Conservation (phyloP, 1,284 basidiomycete species). For the Irpex rosettiformis region DNA sequence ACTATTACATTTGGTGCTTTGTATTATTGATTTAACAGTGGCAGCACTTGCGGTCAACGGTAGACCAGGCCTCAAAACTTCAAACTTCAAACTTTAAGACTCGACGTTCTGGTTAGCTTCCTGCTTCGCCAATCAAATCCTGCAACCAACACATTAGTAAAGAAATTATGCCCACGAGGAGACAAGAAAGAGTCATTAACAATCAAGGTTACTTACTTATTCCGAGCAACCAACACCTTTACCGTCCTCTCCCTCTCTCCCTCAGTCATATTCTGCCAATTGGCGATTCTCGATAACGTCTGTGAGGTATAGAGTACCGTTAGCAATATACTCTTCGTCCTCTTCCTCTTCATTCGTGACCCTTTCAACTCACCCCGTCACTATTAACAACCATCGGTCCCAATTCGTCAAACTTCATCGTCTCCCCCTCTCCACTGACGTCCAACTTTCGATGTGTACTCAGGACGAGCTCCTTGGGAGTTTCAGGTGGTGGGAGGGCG, state of each 20-base stretch:
- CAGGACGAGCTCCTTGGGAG: not conserved
- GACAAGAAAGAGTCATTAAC: not conserved
- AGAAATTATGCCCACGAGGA: too few relatives aligned
- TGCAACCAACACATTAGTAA: too few relatives aligned
- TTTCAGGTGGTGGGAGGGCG: not conserved
- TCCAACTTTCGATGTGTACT: constrained; percentile 1
- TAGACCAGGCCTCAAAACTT: too few relatives aligned
- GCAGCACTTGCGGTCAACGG: too few relatives aligned
- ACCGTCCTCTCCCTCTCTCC: constrained; percentile 10
- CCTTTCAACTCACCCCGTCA: constrained; percentile 11
- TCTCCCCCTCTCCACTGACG: not conserved
- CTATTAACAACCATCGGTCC: constrained; percentile 16
- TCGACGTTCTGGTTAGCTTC: constrained; percentile 3
- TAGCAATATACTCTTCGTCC: not conserved
- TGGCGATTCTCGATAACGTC: constrained; percentile 15
- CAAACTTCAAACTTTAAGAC: too few relatives aligned
- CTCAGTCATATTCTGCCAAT: constrained; percentile 15
- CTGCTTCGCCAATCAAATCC: constrained; percentile 7
- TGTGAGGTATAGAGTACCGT: not conserved
- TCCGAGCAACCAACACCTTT: constrained; percentile 10
- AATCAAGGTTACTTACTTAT: constrained; percentile 5
- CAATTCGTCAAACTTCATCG: constrained; percentile 12
- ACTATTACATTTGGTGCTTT: too few relatives aligned
- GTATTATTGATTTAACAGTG: too few relatives aligned
- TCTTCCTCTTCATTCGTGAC: not conserved